Conservation (phyloP, 208 protist species). For the Strigomonas culicis region DNA sequence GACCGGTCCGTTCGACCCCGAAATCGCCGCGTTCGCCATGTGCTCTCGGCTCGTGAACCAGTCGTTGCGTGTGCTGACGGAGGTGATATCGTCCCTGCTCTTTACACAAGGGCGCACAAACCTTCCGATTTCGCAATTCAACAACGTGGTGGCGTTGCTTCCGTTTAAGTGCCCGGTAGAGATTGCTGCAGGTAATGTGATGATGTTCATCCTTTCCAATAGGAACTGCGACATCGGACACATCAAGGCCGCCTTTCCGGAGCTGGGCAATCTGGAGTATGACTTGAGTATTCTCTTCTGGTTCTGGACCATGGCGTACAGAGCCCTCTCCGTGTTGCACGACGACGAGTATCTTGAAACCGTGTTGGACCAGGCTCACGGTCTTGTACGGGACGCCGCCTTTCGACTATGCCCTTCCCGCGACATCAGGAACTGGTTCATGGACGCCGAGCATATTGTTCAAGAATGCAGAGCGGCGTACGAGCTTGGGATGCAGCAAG, state of each 20-base stretch:
- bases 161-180: slow-evolving; percentile 70
- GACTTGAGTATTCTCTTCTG: slow-evolving; percentile 77
- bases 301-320: slow-evolving; percentile 74
- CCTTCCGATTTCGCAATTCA: slow-evolving; percentile 52
- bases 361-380: slow-evolving; percentile 31
- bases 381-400: slow-evolving; percentile 33
- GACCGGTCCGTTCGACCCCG: slow-evolving; percentile 73
- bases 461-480: too few relatives aligned
- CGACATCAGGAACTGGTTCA: too few relatives aligned
- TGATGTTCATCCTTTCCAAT: slow-evolving; percentile 73
- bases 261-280: slow-evolving; percentile 38
- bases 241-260: slow-evolving; percentile 51
- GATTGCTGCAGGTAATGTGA: slow-evolving; percentile 74
- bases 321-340: slow-evolving; percentile 22
- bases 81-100: slow-evolving; percentile 56
- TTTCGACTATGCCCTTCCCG: slow-evolving; percentile 25
- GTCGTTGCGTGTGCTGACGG: slow-evolving; percentile 69
- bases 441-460: too few relatives aligned
- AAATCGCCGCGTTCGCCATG: slow-evolving; percentile 82
- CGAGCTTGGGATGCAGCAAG: too few relatives aligned
- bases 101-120: slow-evolving; percentile 40
- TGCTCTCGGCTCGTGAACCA: slow-evolving; percentile 61
- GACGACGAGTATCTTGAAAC: not conserved
- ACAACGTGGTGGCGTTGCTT: slow-evolving; percentile 40
- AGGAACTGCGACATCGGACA: slow-evolving; percentile 45